Conservation (phyloP, 2,329 filamentous ascomycete genomes). For the Hypomyces perniciosus region DNA sequence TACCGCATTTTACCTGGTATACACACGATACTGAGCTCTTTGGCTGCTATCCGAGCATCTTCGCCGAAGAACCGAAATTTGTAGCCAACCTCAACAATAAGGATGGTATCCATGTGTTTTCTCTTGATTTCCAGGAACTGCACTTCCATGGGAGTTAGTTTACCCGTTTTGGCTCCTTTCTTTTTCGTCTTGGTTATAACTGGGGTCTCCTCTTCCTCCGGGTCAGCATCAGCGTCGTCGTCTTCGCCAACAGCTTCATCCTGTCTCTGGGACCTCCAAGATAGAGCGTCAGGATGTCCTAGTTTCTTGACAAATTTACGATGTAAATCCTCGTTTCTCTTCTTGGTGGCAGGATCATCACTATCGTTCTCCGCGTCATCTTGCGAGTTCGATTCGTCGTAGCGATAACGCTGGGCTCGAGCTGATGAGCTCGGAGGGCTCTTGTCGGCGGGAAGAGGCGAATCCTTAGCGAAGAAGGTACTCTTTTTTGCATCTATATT, state of each 20-base stretch:
- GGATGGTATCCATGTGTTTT: constrained; percentile 79
- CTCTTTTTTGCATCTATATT: constrained; percentile 31
- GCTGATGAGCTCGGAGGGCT: constrained; percentile 22
- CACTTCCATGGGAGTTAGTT: constrained; percentile 89
- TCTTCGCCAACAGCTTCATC: constrained; percentile 53
- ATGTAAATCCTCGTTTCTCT: constrained; percentile 67
- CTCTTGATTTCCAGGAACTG: constrained; percentile 93
- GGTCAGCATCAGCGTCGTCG: constrained; percentile 50
- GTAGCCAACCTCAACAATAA: constrained; percentile 94
- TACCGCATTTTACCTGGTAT: constrained; percentile 94
- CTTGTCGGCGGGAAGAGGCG: background rate
- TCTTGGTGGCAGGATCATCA: constrained; percentile 44
- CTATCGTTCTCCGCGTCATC: constrained; percentile 36
- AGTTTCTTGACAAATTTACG: constrained; percentile 84
- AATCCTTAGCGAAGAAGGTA: constrained; percentile 26
- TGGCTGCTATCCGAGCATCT: constrained; percentile 82
- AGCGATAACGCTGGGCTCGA: constrained; percentile 49
- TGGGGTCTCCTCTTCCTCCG: constrained; percentile 46
- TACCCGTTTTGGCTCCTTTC: constrained; percentile 64
- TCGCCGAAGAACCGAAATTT: constrained; percentile 98
- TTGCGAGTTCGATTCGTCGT: constrained; percentile 39
- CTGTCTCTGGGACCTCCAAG: constrained; percentile 54
- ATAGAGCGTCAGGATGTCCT: constrained; percentile 75
- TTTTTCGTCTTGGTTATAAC: constrained; percentile 49
- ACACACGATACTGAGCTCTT: constrained; percentile 89